Conservation (phyloP, 2,329 filamentous ascomycete genomes). For the Stachybotrys chartarum region DNA sequence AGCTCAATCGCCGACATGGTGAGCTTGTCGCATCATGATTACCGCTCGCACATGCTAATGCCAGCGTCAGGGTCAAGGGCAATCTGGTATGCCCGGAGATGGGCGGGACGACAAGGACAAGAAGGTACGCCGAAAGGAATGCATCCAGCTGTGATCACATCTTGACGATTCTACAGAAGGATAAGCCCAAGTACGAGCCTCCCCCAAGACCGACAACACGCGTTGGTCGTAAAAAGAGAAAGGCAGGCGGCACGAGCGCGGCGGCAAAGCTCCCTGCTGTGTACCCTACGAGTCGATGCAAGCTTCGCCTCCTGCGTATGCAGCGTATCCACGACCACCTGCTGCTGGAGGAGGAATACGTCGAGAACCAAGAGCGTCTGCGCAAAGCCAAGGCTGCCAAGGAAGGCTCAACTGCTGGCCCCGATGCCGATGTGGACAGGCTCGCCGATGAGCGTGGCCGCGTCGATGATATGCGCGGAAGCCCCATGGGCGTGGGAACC, state of each 20-base stretch:
- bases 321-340: slow-evolving; percentile 97
- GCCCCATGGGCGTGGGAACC: slow-evolving; percentile 96
- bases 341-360: slow-evolving; percentile 94
- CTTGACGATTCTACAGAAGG: slow-evolving; percentile 59
- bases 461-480: slow-evolving; percentile 97
- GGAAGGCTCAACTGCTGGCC: slow-evolving; percentile 59
- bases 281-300: slow-evolving; percentile 94
- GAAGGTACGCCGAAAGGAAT: slow-evolving; percentile 57
- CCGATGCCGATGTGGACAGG: slow-evolving; percentile 69
- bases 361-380: slow-evolving; percentile 95
- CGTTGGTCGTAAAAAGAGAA: slow-evolving; percentile 98
- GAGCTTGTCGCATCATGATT: slow-evolving; percentile 7
- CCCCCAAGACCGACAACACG: slow-evolving; percentile 94
- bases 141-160: not conserved
- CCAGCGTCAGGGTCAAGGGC: slow-evolving; percentile 61
- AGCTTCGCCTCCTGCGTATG: slow-evolving; percentile 94
- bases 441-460: slow-evolving; percentile 91
- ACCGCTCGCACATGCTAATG: not conserved
- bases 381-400: slow-evolving; percentile 84
- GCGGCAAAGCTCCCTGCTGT: slow-evolving; percentile 91
- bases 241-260: slow-evolving; percentile 84
- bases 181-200: slow-evolving; percentile 99
- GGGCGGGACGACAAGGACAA: slow-evolving; percentile 85
- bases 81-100: slow-evolving; percentile 82
- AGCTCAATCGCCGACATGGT: slow-evolving; percentile 28